Evolutionary conservation across 2,329 filamentous ascomycete genomes (phyloP), one percentile per base, ranked within the genome.

Genomic region (Phoma sp.): DNA sequence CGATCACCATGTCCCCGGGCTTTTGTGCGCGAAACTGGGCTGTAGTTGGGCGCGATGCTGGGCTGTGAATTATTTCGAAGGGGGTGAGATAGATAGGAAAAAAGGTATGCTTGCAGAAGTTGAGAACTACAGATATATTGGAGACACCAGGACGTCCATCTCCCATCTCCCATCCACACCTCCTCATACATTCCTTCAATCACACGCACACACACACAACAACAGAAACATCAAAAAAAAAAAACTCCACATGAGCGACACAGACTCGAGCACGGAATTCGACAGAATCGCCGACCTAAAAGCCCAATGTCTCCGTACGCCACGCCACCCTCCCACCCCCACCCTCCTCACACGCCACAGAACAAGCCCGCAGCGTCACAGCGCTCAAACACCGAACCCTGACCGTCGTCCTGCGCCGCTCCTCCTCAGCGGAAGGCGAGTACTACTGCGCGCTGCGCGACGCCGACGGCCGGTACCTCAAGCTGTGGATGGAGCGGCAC

Each of bases 401-500:
- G 2, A 51, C 58, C 1, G 52, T 69, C 10, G 57, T 59, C 5
- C 39, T 64, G 12, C 59, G 61, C 25, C 62, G 67, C 19, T 62
- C 62, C 3, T 69, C 66, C 10, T 41, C 45, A 24, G 22, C 55
- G 37, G 6, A 45, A 22, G 61, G 62, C 37, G 59, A 59, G 15
- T 69, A 65, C 62, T 69, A 69, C 39, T 62, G 62, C 2, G 66
- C 66, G 4, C 54, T 69, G 7, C 68, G 67, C 47, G 65, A 61
- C 9, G 52, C 60, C 29, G 59, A 63, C 3, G 63, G 67, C 33
- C 68, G 67, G 50, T 69, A 69, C 36, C 45, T 69, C 24, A 69
- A 69, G 32, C 63, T 69, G 54, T 69, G 65, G 66, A 69, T 68
- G 65, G 64, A 69, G 24, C 61, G 63, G 13, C 56, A 63, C 31